A percentile compares a stretch with the other conserved stretches of the same genome.
Conservation (phyloP, 371 early-diverging fungal species). For the Vavraia culicis region DNA sequence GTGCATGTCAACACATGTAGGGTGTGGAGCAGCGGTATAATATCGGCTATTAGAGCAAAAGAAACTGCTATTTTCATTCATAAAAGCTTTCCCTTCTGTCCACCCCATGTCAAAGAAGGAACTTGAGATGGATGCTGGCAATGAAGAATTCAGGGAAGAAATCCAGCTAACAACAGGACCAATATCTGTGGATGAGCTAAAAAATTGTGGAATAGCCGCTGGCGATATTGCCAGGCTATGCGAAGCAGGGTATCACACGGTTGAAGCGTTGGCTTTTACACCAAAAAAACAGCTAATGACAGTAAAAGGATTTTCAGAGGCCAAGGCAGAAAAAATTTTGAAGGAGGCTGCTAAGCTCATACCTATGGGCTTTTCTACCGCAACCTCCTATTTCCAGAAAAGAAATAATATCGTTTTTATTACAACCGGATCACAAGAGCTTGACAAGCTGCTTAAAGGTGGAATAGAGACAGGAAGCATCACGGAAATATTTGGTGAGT, state of each 20-base stretch:
- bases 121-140: slow-evolving; percentile 35
- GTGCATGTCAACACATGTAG: background rate
- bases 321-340: slow-evolving; percentile 85
- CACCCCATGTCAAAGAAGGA: background rate
- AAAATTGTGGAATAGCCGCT: slow-evolving; percentile 59
- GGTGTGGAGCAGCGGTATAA: background rate
- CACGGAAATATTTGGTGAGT: slow-evolving; percentile 97
- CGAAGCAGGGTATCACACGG: slow-evolving; percentile 75
- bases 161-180: slow-evolving; percentile 35
- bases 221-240: slow-evolving; percentile 61
- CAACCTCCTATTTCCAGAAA: slow-evolving; percentile 68
- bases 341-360: slow-evolving; percentile 74
- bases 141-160: slow-evolving; percentile 40
- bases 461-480: slow-evolving; percentile 93
- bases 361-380: slow-evolving; percentile 86
- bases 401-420: slow-evolving; percentile 62
- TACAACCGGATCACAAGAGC: slow-evolving; percentile 74
- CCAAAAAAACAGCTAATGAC: slow-evolving; percentile 66
- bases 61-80: slow-evolving; percentile 4
- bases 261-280: slow-evolving; percentile 80
- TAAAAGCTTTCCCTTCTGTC: background rate
- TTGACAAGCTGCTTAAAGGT: slow-evolving; percentile 76
- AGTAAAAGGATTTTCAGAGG: slow-evolving; percentile 89
- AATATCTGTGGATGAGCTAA: slow-evolving; percentile 39
- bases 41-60: slow-evolving; percentile 8